These are phyloP conservation scores for Arxiozyma bovina DNA, from an alignment of 1,139 yeast genomes.

Conservation along the genomic window DNA sequence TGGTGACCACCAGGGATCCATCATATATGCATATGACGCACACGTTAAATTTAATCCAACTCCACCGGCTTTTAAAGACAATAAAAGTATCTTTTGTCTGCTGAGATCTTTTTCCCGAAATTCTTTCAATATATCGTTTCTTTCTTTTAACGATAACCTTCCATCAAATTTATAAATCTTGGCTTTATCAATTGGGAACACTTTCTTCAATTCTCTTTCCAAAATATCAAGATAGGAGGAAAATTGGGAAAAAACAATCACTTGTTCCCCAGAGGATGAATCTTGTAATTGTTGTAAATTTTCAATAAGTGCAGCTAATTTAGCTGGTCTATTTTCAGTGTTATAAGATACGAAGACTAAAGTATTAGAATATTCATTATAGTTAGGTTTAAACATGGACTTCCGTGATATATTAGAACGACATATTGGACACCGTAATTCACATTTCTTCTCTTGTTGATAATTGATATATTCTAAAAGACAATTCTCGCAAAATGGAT, in stretches of 20 bases:
- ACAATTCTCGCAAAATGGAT: constrained; percentile 68
- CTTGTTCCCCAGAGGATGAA: constrained; percentile 56
- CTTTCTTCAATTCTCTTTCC: constrained; percentile 43
- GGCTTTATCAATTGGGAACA: constrained; percentile 12
- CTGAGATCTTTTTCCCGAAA: constrained; percentile 38
- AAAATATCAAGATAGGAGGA: constrained; percentile 74
- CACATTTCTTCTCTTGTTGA: constrained; percentile 26
- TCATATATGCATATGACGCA: constrained; percentile 79
- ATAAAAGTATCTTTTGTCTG: constrained; percentile 48
- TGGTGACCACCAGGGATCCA: constrained; percentile 99
- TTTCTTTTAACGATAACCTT: constrained; percentile 54
- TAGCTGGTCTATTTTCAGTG: constrained; percentile 48
- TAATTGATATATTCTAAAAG: constrained; percentile 56
- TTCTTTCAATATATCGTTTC: constrained; percentile 51
- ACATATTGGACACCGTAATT: constrained; percentile 52
- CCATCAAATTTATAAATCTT: constrained; percentile 69
- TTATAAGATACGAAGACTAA: constrained; percentile 17
- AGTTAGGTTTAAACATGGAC: constrained; percentile 18
- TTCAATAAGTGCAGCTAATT: constrained; percentile 58
- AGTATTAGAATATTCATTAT: constrained; percentile 8
- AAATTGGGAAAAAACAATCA: constrained; percentile 87
- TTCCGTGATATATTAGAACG: constrained; percentile 19
- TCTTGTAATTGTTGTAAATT: constrained; percentile 49
- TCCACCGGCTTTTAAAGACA: constrained; percentile 90
- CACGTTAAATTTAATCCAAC: constrained; percentile 85